These are phyloP conservation scores for Protomyces arabidopsidicola DNA, from an alignment of 1,139 yeast genomes.

Conservation along the genomic window DNA sequence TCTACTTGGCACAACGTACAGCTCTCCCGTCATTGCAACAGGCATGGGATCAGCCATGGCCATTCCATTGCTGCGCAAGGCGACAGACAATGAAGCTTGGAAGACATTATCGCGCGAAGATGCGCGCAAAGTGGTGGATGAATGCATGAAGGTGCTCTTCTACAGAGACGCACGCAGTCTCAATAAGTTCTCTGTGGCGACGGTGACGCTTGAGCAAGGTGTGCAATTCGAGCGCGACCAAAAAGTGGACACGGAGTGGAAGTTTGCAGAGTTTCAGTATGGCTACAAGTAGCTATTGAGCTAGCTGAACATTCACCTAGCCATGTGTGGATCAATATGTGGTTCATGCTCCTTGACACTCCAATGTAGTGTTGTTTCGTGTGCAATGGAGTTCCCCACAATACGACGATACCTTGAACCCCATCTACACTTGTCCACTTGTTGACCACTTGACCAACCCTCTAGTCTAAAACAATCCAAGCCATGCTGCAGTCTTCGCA, in stretches of 20 bases:
- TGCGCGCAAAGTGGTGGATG: conserved; percentile 69
- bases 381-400: no score
- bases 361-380: no score
- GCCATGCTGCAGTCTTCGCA: no score
- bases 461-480: no score
- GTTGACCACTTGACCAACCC: no score
- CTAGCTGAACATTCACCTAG: no score
- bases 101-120: conserved; percentile 62
- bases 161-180: conserved; percentile 95
- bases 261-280: conserved; percentile 76
- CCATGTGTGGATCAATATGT: no score
- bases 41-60: conserved; percentile 97
- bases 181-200: conserved; percentile 77
- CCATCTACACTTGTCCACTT: no score
- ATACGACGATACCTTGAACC: no score
- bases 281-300: conserved; percentile 51
- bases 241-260: conserved; percentile 82
- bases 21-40: conserved; percentile 85
- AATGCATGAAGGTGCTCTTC: conserved; percentile 89
- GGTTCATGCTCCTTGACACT: no score
- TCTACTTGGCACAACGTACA: conserved; percentile 82
- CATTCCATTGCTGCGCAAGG: conserved; percentile 81
- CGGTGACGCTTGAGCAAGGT: conserved; percentile 58
- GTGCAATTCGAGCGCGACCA: conserved; percentile 63
- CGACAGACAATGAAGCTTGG: conserved; percentile 72